Evolutionary conservation across 2,329 filamentous ascomycete genomes (phyloP), one percentile per base, ranked within the genome.

Genomic region (Xylaria sp.): DNA sequence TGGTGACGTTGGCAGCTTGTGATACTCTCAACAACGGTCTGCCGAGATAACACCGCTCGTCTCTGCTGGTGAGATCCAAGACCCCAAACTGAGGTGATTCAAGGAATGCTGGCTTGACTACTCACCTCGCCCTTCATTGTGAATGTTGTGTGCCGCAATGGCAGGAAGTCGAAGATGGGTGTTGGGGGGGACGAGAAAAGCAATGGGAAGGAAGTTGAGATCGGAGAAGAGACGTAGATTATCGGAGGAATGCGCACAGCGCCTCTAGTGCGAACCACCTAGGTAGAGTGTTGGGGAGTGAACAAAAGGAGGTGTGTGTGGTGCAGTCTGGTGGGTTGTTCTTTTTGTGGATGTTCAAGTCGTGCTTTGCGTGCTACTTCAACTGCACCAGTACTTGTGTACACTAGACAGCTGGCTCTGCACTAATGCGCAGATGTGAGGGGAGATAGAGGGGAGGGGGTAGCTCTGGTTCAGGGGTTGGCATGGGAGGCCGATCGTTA

Each of bases 81-180:
- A n/a, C 25, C 49, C 2, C 29, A 29, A 17, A 29, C 13, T 15
- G 22, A 45, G 25, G 25, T 44, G 22, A 57, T 65, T 54, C 67
- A 72, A 56, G 59, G 62, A 53, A 51, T 55, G 38, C 27, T 67
- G 70, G 45, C 42, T 53, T 50, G 58, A 50, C 38, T 47, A 80
- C 84, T 78, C 78, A 86, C 85, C 83, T 86, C 85, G 80, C 84
- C 85, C 82, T 86, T 86, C 85, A 86, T 86, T 75, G 71, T 85
- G 78, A 71, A 71, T 72, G 33, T 9, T 44, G 57, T 65, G 63
- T 47, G 56, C 58, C 63, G n/a, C 59, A 61, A 63, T 58, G 63
- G 67, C 65, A 31, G 38, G 61, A 68, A 42, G 47, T 62, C 20
- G 42, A 62, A 50, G n/a, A 59, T 56, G 27, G 57, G 55, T 50